Base-by-base conservation (phyloP, 345 rosid genomes). In the Corchorus olitorius region DNA sequence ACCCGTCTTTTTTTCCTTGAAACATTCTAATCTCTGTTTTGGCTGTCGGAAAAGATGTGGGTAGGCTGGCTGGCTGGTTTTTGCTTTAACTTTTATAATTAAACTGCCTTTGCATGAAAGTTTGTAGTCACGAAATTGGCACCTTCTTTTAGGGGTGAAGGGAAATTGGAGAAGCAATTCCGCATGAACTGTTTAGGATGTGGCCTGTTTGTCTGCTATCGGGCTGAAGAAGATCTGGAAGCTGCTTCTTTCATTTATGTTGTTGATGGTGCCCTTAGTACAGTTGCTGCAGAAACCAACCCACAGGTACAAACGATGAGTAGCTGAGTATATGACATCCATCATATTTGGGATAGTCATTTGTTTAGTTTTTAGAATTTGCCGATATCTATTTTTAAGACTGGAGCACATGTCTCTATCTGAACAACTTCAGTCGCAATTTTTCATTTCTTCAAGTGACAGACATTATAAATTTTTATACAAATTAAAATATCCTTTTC, bases 101-200 rank as follows among this genome's bases (percentile, higher is more conserved):
- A 17, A 49, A 50, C 45, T 52, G 33, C 58, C 14, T 56, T 58
- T 74, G 41, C 39, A 56, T 41, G 1, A 1, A 33, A 56, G 22
- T 46, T 59, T 43, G 12, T 34, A 49, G 39, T 73, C n/a, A 52
- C 5, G 6, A 14, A 46, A 43, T 6, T 76, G 53, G 37, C n/a
- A 75, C 52, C 43, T 70, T 72, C 65, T 52, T 72, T 37, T 76
- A 95, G 99, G 67, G 97, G 94, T 17, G 97, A 97, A 90, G 99
- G 97, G 15, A 94, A 87, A 73, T 50, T 92, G 82, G 99, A 97
- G 94, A 97, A 92, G 88, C 99, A 97, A 77, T 94, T 88, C 80
- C 94, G 98, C 16, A 92, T 97, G 99, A 94, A 90, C 79, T 97
- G 99, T 78, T 56, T 97, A 2, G 92, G 98, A 10, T 97, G 99